Base-by-base conservation (phyloP, 257 asterid species). In the Solanum corneliomulleri region DNA sequence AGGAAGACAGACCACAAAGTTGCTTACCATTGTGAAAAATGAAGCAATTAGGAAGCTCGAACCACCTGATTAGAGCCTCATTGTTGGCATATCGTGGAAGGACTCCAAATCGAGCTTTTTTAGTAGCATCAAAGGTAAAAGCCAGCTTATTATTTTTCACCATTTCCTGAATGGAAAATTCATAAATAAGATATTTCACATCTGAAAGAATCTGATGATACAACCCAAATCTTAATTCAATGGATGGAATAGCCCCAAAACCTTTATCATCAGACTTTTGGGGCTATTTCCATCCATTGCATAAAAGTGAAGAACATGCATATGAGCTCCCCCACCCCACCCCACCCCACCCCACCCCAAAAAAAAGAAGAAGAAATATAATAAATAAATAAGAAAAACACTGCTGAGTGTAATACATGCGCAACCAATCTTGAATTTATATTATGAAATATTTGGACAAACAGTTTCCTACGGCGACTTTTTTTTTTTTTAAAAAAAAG, bases 1-100 rank as follows among this genome's bases (percentile, higher is more conserved):
- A 77, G 87, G 77, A 85, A 35, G 84, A 31, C 13, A 35, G 81
- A 42, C 18, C 20, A 87, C 29, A 83, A 81, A 68, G 89, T 29
- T 86, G 84, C 98, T 91, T 88, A 97, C 99, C 99, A 15, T 97
- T 97, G 88, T 97, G 99, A 91, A 96, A 97, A 84, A 97, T 95
- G 95, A 95, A 95, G 95, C 99, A 97, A 76, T 92, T 97, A 87
- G 99, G 99, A 89, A 97, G 98, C 93, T 97, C 99, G 86, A 97
- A 97, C 99, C 99, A 97, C 91, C 91, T 95, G 89, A 97, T 95
- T 87, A 92, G 90, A 86, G 88, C 81, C 89, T 97, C 99, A 90
- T 90, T 96, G 88, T 92, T 96, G 31, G 98, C 96, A 89, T 95
- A 96, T 41, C 99, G 95, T 0, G 99, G 98, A 85, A 97, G 99